Percentiles rank a stretch among this genome's conserved stretches.
Evolutionary conservation across 139 green algal species (phyloP).

Genomic region (Raphidocelis subcapitata): DNA sequence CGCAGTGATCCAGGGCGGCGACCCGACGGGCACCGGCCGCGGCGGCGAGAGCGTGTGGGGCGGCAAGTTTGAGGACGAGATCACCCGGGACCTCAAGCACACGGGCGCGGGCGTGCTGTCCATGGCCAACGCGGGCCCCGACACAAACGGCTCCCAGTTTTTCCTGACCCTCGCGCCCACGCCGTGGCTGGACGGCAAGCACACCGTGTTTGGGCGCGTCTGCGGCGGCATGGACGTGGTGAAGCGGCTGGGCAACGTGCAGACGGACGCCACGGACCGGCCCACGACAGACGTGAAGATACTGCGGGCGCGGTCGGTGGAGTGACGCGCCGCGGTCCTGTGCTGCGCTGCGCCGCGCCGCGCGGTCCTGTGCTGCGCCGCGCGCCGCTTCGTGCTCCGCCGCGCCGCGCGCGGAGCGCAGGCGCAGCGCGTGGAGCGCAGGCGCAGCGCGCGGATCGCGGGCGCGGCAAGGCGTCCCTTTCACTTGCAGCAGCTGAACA

Average conservation of each 20-base stretch:
- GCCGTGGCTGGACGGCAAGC: constrained; percentile 92
- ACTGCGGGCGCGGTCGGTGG: constrained; percentile 51
- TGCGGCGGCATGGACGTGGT: constrained; percentile 84
- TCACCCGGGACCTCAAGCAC: constrained; percentile 79
- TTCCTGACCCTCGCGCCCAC: constrained; percentile 87
- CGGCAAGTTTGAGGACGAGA: constrained; percentile 87
- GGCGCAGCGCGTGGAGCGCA: no score
- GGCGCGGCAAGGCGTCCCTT: no score
- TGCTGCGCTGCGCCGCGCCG: no score
- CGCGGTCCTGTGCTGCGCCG: no score
- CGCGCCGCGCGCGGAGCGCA: no score
- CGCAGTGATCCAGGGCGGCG: constrained; percentile 72
- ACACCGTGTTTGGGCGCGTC: constrained; percentile 97
- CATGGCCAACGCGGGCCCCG: constrained; percentile 85
- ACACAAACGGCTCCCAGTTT: constrained; percentile 88
- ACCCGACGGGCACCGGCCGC: constrained; percentile 93
- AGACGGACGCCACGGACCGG: constrained; percentile 70
- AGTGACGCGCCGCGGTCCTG: neutral
- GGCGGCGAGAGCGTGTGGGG: constrained; percentile 93
- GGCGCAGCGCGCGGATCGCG: no score
- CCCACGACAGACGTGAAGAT: constrained; percentile 74
- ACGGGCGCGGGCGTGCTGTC: constrained; percentile 84
- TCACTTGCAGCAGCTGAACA: no score
- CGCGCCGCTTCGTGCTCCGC: no score
- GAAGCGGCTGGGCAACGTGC: constrained; percentile 85